Evolutionary conservation across 164 flowering plant genomes (phyloP), one percentile per base, ranked within the genome.

Genomic region (Kalanchoe fedtschenkoi): DNA sequence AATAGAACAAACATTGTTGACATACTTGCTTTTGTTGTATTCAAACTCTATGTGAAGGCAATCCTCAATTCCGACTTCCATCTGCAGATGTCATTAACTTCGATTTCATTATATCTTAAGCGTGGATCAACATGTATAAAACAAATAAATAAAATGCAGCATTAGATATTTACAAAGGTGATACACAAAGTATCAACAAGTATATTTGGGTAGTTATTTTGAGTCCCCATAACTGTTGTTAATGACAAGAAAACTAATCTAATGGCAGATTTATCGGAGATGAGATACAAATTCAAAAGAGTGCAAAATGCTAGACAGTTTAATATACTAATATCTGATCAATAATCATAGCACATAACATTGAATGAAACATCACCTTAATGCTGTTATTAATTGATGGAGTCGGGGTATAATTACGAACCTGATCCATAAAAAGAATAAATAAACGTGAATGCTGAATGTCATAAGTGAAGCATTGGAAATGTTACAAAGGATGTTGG

Each of bases 1-100:
- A 59, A 34, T 30, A 30, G 13, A 28, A 17, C 34, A 24, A 58
- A 58, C 38, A 58, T 0, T 6, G 28, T 21, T 5, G n/a, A 76
- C 96, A 70, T 76, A 91, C 96, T 91, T 91, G 97, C 90, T 88
- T 80, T 88, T 91, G 63, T 78, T 85, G 81, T 91, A 91, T 75
- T 91, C 96, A 62, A 91, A 91, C 78, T 91, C 97, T 58, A 91
- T 91, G 68, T 91, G 97, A 28, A 91, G 77, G 78, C 97, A 91
- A 67, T 91, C 97, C 70, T 91, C 97, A 69, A 91, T 91, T 64
- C 97, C 97, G 70, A 91, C 97, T 79, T 91, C 97, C 97, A 91
- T 91, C 97, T 91, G 81, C 70, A 75, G 19, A 55, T 68, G 21
- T 8, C 55, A 66, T 65, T 0, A 65, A 64, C 15, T 55, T 33